phyloP scores from a whole-genome alignment of 257 asterid species.

The Jacaranda mimosifolia region DNA sequence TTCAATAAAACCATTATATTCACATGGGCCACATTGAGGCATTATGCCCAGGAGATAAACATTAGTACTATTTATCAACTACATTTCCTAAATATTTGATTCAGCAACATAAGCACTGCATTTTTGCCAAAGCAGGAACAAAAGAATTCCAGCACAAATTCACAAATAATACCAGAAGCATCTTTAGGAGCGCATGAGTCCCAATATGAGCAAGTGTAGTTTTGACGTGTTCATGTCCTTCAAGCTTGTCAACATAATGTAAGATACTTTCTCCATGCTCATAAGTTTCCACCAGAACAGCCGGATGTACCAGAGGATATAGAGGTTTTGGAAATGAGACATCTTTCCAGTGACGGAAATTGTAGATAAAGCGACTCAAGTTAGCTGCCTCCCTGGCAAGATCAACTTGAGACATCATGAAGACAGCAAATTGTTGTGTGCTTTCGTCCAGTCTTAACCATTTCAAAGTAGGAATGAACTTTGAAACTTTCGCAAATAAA shows the following conservation, averaged over 20 bases:
- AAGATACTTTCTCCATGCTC: slow-evolving; percentile 83
- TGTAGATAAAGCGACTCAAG: slow-evolving; percentile 82
- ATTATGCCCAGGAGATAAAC: not conserved
- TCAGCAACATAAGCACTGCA: slow-evolving; percentile 18
- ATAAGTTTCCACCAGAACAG: slow-evolving; percentile 87
- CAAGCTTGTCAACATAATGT: slow-evolving; percentile 70
- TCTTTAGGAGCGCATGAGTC: slow-evolving; percentile 81
- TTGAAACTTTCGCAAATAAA: slow-evolving; percentile 70
- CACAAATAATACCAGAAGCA: slow-evolving; percentile 75
- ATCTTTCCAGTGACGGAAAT: slow-evolving; percentile 81
- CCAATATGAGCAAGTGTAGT: slow-evolving; percentile 87
- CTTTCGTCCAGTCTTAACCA: slow-evolving; percentile 94
- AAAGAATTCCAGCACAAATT: slow-evolving; percentile 11
- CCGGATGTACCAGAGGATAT: slow-evolving; percentile 94
- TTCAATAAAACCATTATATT: slow-evolving; percentile 4
- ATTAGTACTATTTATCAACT: slow-evolving; percentile 7
- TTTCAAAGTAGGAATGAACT: slow-evolving; percentile 68
- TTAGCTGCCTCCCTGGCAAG: slow-evolving; percentile 96
- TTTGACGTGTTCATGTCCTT: slow-evolving; percentile 62
- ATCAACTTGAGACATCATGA: slow-evolving; percentile 96
- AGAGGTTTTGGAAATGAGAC: slow-evolving; percentile 92
- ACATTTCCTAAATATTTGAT: slow-evolving; percentile 12
- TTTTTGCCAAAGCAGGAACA: slow-evolving; percentile 25
- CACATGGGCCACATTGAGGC: slow-evolving; percentile 7
- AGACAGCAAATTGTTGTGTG: slow-evolving; percentile 81